Base-by-base conservation (phyloP, 2,329 filamentous ascomycete species). In the Colletotrichum cuscutae region DNA sequence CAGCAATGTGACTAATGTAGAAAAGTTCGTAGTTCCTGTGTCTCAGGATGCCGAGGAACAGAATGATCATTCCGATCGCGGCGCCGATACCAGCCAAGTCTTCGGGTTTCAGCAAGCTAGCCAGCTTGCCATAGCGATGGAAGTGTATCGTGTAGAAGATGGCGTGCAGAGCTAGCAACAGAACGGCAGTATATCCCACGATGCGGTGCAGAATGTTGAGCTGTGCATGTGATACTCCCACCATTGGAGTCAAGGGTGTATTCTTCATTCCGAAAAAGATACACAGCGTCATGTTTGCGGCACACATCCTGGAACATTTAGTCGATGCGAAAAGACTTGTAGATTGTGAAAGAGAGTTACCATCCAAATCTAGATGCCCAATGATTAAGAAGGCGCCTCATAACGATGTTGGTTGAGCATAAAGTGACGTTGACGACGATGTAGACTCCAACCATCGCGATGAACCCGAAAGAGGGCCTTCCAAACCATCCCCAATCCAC, bases 251-350 rank as follows among this genome's bases (percentile, higher is more conserved):
- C 6, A 89, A 76, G 0, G 86, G 86, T 0, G 86, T 88, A 68
- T 88, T 88, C 68, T 86, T 86, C 73, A 88, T 76, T 1, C 83
- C 86, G 3, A 87, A 83, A 24, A 85, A 81, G 5, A 87, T 78
- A 11, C 81, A 81, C 42, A 87, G 75, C 1, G 68, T 68, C 68
- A 78, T 78, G 66, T 89, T 89, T 37, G 77, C 81, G 13, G 84
- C 77, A 0, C 83, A 79, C 77, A 89, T 81, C 87, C 87, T 89
- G 32, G 6, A 1, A 19, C 12, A 8, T 24, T 77, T 15, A 77
- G 56, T 7, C 6, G 11, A 19, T 37, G n/a, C 53, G 11, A 1
- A 1, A 3, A 4, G 2, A 5, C 19, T 49, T 46, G 9, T 12
- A 28, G 15, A 19, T 2, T 22, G 0, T 26, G 15, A 58, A 5